Percentiles rank a stretch among this genome's conserved stretches.
These are phyloP conservation scores for Lichtheimia hyalospora DNA, from an alignment of 371 early-diverging fungal genomes.

Conservation along the genomic window DNA sequence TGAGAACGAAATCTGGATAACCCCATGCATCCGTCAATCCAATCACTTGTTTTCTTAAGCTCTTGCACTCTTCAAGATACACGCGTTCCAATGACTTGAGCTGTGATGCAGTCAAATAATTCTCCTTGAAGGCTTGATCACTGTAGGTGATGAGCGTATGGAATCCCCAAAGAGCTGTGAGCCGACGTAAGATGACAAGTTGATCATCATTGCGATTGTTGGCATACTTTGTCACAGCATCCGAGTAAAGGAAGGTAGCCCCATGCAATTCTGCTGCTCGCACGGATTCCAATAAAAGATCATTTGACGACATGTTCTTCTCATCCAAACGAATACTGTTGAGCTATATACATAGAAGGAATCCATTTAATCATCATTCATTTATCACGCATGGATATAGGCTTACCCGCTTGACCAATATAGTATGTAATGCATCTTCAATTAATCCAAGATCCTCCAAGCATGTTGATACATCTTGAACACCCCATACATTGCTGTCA, in stretches of 20 bases:
- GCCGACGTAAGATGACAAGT: conserved; percentile 28
- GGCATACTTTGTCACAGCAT: conserved; percentile 26
- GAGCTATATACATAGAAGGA: conserved; percentile 17
- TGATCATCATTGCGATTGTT: conserved; percentile 26
- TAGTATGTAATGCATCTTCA: conserved; percentile 28
- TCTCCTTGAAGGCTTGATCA: conserved; percentile 54
- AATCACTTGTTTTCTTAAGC: conserved; percentile 57
- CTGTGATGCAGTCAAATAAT: conserved; percentile 45
- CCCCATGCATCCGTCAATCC: conserved; percentile 64
- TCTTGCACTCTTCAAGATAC: conserved; percentile 53
- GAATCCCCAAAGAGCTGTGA: conserved; percentile 40
- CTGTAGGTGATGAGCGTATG: conserved; percentile 41
- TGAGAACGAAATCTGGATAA: conserved; percentile 65
- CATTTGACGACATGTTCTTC: conserved; percentile 19
- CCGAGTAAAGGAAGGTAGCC: conserved; percentile 32
- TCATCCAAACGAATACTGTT: conserved; percentile 22
- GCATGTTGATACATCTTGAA: conserved; percentile 19
- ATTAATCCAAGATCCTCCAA: conserved; percentile 26
- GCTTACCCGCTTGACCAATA: conserved; percentile 37
- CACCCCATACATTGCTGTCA: conserved; percentile 19
- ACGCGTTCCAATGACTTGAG: conserved; percentile 42
- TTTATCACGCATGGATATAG: neutral
- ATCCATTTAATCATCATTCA: neutral
- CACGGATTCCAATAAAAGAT: conserved; percentile 33
- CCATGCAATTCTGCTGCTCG: conserved; percentile 38